A percentile compares a stretch with the other conserved stretches of the same genome.
Conservation (phyloP, 176 grass and related monocot genomes). For the maize (Zea mays) region Zm-B73-REFERENCE-NAM-5.0 NC_050096.1:69884501-69885000, state of each 20-base stretch:
- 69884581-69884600: not conserved
- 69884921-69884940: not conserved
- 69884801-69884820: conserved; percentile 45
- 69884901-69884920: not conserved
- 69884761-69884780: conserved; percentile 40
- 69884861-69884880: conserved; percentile 76
- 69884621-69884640: conserved; percentile 71
- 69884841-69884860: conserved; percentile 74
- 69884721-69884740: conserved; percentile 75
- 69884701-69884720: conserved; percentile 45
- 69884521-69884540: conserved; percentile 66
- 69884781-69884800: conserved; percentile 59
- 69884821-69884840: conserved; percentile 58
- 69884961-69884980: not conserved
- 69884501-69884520: conserved; percentile 82
- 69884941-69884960: not conserved
- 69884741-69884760: conserved; percentile 55
- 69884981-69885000: conserved; percentile 1
- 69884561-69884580: not conserved
- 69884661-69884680: conserved; percentile 63
- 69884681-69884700: conserved; percentile 70
- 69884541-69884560: conserved; percentile 49
- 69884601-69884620: conserved; percentile 68
- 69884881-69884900: conserved; percentile 60
- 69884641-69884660: conserved; percentile 67